Percentiles rank a stretch among this genome's conserved stretches.
Conservation (phyloP, 1,139 yeast species). For the Spencermartinsiella ligniputridi region DNA sequence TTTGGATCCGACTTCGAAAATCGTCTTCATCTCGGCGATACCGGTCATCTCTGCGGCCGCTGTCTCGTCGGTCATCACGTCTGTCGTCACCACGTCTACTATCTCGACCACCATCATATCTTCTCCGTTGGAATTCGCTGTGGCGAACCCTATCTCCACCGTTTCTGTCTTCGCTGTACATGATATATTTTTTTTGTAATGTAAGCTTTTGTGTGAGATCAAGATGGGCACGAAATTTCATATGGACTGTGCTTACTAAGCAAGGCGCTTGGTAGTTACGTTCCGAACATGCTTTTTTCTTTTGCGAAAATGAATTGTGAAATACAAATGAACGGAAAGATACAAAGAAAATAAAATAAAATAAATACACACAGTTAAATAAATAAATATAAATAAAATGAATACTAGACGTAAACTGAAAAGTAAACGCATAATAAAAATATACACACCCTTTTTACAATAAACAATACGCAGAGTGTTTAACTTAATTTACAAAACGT, state of each 20-base stretch:
- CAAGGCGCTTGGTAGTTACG: background rate
- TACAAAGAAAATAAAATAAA: slow-evolving; percentile 6
- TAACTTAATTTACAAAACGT: background rate
- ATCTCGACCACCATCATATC: slow-evolving; percentile 1
- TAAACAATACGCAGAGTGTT: background rate
- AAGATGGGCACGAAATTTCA: background rate
- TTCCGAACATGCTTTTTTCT: no score
- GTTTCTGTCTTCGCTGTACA: background rate
- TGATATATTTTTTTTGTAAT: background rate
- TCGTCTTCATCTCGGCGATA: slow-evolving; percentile 7
- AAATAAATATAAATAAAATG: slow-evolving; percentile 7
- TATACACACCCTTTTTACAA: background rate
- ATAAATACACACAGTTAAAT: background rate
- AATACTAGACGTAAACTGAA: slow-evolving; percentile 3
- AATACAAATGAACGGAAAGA: slow-evolving; percentile 6
- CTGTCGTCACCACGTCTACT: slow-evolving; percentile 1
- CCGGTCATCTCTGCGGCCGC: slow-evolving; percentile 3
- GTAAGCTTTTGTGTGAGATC: no score
- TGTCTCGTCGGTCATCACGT: slow-evolving; percentile 5
- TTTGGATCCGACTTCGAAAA: background rate
- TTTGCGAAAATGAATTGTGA: no score
- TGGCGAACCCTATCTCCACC: background rate
- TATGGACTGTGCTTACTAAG: background rate
- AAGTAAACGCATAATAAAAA: slow-evolving; percentile 5
- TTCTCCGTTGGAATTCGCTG: background rate